These are phyloP conservation scores for Canavalia gladiata DNA, from an alignment of 306 rosid genomes.

Conservation along the genomic window DNA sequence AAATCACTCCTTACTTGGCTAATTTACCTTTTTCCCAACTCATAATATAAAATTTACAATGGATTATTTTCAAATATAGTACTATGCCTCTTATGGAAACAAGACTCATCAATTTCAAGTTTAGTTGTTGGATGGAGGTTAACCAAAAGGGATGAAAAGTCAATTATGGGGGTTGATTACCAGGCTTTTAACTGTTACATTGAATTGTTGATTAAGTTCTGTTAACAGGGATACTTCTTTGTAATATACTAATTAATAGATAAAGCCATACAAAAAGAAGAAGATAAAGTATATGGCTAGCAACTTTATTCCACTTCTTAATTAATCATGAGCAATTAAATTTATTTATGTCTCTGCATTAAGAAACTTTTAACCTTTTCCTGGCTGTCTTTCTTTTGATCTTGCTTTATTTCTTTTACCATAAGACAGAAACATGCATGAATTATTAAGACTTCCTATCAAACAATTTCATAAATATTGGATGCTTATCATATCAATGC, in stretches of 20 bases:
- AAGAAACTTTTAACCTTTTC: conserved; percentile 54
- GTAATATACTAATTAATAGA: conserved; percentile 31
- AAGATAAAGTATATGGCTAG: conserved; percentile 53
- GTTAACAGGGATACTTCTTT: conserved; percentile 40
- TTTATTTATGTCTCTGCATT: conserved; percentile 49
- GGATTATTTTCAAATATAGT: conserved; percentile 33
- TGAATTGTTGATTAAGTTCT: conserved; percentile 52
- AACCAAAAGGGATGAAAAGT: conserved; percentile 33
- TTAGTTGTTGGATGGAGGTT: conserved; percentile 34
- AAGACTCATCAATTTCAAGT: conserved; percentile 42
- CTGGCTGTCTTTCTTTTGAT: conserved; percentile 54
- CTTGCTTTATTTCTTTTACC: conserved; percentile 52
- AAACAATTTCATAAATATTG: conserved; percentile 31
- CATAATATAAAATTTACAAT: neutral
- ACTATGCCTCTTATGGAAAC: neutral
- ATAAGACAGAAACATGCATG: conserved; percentile 48
- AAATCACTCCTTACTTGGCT: conserved; percentile 12
- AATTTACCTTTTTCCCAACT: conserved; percentile 1
- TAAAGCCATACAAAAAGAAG: conserved; percentile 46
- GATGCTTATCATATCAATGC: neutral
- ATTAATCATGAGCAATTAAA: conserved; percentile 55
- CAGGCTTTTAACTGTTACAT: conserved; percentile 73
- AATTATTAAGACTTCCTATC: neutral
- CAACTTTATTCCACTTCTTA: conserved; percentile 68
- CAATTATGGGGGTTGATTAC: conserved; percentile 31